A percentile compares a stretch with the other conserved stretches of the same genome.
phyloP scores from a whole-genome alignment of 2,329 filamentous ascomycete genomes.

The Talaromyces sp. region DNA sequence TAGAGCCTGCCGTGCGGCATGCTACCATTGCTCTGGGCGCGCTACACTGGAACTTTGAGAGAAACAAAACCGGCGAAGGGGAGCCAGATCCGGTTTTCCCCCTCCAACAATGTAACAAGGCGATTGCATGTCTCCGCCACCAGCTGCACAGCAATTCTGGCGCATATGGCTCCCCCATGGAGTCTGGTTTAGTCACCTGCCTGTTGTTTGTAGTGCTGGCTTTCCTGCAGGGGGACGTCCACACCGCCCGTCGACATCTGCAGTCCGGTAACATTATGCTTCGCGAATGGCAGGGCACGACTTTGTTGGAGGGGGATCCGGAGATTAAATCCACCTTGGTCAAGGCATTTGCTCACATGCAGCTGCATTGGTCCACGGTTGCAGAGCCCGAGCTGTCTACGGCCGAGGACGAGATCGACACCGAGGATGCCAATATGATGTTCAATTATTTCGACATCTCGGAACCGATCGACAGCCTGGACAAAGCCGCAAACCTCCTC shows the following conservation, averaged over 20 bases:
- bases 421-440: background rate
- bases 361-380: constrained; percentile 11
- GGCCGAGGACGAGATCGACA: background rate
- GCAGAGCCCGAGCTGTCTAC: background rate
- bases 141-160: too few relatives aligned
- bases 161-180: background rate
- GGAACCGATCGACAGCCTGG: background rate
- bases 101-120: too few relatives aligned
- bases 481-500: background rate
- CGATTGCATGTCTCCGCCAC: too few relatives aligned
- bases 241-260: constrained; percentile 14
- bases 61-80: too few relatives aligned
- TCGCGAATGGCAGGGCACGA: constrained; percentile 7
- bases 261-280: constrained; percentile 14
- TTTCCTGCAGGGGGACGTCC: too few relatives aligned
- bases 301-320: background rate
- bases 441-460: background rate
- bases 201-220: too few relatives aligned
- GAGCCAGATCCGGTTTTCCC: too few relatives aligned
- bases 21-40: too few relatives aligned
- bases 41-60: too few relatives aligned
- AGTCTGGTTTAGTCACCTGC: too few relatives aligned
- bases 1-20: too few relatives aligned
- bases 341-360: constrained; percentile 14
- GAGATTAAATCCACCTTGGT: constrained; percentile 1